Conservation (phyloP, 495 filamentous ascomycete species). For the Hypoxylon fragiforme region DNA sequence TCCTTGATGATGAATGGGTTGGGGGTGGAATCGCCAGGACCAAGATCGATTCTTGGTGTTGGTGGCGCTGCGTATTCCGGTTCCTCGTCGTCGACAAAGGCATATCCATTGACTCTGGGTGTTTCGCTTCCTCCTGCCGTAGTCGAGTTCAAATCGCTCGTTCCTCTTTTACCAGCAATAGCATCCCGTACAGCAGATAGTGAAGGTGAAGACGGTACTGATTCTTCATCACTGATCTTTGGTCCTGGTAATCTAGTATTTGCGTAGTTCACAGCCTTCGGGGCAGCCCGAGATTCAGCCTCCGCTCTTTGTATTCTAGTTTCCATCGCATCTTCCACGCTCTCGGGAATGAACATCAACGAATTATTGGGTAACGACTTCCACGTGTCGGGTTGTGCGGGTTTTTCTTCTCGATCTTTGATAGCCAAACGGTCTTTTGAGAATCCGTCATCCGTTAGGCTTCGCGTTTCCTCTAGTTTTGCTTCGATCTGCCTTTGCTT, state of each 20-base stretch:
- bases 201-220: slow-evolving; percentile 72
- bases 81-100: slow-evolving; percentile 86
- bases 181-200: slow-evolving; percentile 85
- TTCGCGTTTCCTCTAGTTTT: slow-evolving; percentile 58
- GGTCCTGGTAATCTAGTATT: slow-evolving; percentile 74
- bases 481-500: slow-evolving; percentile 72
- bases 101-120: slow-evolving; percentile 87
- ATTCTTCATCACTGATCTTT: slow-evolving; percentile 24
- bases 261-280: slow-evolving; percentile 76
- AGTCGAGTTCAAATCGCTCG: slow-evolving; percentile 66
- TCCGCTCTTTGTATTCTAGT: slow-evolving; percentile 70
- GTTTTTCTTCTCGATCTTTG: slow-evolving; percentile 66
- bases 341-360: slow-evolving; percentile 84
- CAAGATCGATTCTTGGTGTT: slow-evolving; percentile 52
- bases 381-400: slow-evolving; percentile 79
- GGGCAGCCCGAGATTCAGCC: slow-evolving; percentile 69
- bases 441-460: slow-evolving; percentile 54
- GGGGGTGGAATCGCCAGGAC: slow-evolving; percentile 61
- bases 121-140: slow-evolving; percentile 70
- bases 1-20: slow-evolving; percentile 85
- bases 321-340: slow-evolving; percentile 67
- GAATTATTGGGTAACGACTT: slow-evolving; percentile 73
- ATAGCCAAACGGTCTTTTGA: slow-evolving; percentile 59
- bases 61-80: slow-evolving; percentile 42
- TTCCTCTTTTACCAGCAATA: slow-evolving; percentile 73